Evolutionary conservation across 768 basidiomycete genomes (phyloP).

Genomic region (Mycena pura): DNA sequence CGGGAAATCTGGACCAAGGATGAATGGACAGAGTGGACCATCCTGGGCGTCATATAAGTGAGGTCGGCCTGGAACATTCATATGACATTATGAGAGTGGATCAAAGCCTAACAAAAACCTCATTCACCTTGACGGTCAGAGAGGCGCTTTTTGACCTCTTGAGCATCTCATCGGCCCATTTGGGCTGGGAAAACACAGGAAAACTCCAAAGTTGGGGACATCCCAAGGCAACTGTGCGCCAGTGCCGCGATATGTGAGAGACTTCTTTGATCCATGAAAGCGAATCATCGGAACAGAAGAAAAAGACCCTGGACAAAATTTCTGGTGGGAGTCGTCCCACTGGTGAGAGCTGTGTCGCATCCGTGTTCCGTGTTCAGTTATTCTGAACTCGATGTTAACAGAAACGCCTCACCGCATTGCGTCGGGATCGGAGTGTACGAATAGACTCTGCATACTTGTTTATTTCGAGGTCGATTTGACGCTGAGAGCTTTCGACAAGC

Average conservation of each 20-base stretch:
- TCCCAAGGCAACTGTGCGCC: constrained; percentile 51
- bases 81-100: neutral
- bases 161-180: constrained; percentile 51
- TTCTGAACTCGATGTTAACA: too few species aligned
- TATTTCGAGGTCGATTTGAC: constrained; percentile 47
- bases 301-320: constrained; percentile 47
- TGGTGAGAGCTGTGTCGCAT: too few species aligned
- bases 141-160: constrained; percentile 50
- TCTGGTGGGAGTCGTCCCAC: constrained; percentile 51
- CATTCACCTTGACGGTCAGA: constrained; percentile 34
- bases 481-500: constrained; percentile 30
- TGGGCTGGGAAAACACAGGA: constrained; percentile 39
- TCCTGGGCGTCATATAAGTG: constrained; percentile 34
- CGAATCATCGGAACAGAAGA: constrained; percentile 25
- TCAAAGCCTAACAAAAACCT: neutral
- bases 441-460: constrained; percentile 40
- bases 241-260: constrained; percentile 49
- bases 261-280: constrained; percentile 43
- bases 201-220: constrained; percentile 50
- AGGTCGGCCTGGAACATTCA: neutral
- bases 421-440: constrained; percentile 40
- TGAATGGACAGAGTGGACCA: constrained; percentile 36
- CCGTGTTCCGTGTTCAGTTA: too few species aligned
- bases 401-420: too few species aligned
- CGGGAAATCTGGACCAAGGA: constrained; percentile 41